Base-by-base conservation (phyloP, 2,329 filamentous ascomycete genomes). In the Epichloe aotearoae region DNA sequence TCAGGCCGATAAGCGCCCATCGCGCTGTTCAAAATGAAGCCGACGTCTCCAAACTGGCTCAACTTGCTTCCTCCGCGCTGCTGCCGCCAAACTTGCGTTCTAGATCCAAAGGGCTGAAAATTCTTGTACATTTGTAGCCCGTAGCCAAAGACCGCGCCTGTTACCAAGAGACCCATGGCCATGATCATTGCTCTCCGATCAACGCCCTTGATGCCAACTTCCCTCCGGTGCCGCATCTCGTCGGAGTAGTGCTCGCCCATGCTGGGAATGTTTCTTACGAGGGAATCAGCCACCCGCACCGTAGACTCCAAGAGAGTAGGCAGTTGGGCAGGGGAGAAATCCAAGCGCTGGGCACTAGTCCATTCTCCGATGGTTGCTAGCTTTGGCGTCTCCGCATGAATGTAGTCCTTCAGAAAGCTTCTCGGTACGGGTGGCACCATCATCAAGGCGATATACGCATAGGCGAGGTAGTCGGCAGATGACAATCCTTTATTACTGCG, bases 391-490 rank as follows among this genome's bases (percentile, higher is more conserved):
- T 66, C 60, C 8, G 61, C 52, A 23, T 56, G 50, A 2, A 76
- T 61, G 60, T 71, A 74, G 49, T 73, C 68, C 48, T 68, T 64
- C 12, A 69, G 50, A 47, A 69, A 69, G 11, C 64, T 58, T 43
- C 67, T 67, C 3, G 73, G 74, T 3, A 75, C 72, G 12, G 66
- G 60, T 7, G 68, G 65, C 49, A 72, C 68, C 20, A 84, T 71
- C 71, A 93, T 85, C 47, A 96, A 69, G 2, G 80, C 76, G 37
- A 97, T 70, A 63, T 94, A 95, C 11, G 83, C 93, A 59, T 88
- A 79, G 0, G 81, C 83, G 45, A 96, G 65, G 62, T 87, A 95
- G 65, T 96, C 90, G 23, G 94, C 54, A 20, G 58, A 66, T 0
- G 66, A 64, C 2, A 64, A n/a, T 15, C 33, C 40, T 47, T 4